phyloP scores from a whole-genome alignment of 305 asterid genomes.

The Ajuga reptans region DNA sequence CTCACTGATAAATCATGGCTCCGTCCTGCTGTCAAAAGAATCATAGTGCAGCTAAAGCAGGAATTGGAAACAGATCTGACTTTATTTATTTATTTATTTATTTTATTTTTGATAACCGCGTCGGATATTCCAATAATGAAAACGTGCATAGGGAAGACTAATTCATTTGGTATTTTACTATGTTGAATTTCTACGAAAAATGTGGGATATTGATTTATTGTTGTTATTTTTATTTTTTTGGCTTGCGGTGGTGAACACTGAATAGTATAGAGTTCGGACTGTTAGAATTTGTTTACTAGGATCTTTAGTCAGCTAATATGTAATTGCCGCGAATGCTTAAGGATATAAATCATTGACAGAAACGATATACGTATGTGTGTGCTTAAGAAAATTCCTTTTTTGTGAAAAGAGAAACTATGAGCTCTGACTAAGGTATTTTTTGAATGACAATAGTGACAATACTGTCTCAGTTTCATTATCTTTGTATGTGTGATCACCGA shows the following conservation, averaged over 20 bases:
- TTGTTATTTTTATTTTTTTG: too few relatives aligned
- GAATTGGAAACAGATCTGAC: slow-evolving; percentile 20
- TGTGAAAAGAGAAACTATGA: background rate
- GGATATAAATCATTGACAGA: background rate
- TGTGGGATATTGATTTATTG: background rate
- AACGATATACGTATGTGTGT: background rate
- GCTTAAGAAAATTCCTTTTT: background rate
- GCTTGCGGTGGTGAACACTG: too few relatives aligned
- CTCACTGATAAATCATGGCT: too few relatives aligned
- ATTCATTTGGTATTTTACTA: background rate
- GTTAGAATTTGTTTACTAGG: background rate
- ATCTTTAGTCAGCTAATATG: background rate
- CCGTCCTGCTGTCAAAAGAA: background rate
- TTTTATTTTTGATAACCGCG: background rate
- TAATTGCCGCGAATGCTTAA: background rate
- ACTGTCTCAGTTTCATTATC: background rate
- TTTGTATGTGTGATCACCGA: background rate
- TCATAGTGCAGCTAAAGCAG: slow-evolving; percentile 9
- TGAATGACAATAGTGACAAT: background rate
- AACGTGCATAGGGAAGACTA: background rate
- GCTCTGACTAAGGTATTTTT: background rate
- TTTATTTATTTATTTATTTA: background rate
- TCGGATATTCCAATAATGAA: background rate
- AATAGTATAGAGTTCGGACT: background rate
- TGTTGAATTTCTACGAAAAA: background rate